Base-by-base conservation (phyloP, 139 green algal genomes). In the Chlorella sp. region DNA sequence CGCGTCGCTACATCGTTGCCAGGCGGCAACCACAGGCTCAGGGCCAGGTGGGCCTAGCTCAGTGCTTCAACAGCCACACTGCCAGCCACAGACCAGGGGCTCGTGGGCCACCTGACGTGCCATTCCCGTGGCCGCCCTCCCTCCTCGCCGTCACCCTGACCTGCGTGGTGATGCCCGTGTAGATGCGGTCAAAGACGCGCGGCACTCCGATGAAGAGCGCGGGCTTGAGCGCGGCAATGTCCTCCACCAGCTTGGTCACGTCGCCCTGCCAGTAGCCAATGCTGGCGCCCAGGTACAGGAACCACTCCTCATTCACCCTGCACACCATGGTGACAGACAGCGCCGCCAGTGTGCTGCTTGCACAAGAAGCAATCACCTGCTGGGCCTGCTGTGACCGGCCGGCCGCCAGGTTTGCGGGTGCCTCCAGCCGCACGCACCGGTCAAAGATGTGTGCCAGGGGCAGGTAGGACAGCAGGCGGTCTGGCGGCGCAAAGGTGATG, bases 151-250 rank as follows among this genome's bases (percentile, higher is more conserved):
- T 17, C 5, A 49, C 17, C 5, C 71, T 59, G 69, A 91, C 79
- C 78, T 91, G 82, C 33, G 36, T 33, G 59, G 86, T 85, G 36
- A 93, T 87, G 60, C 89, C 81, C 3, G 75, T 67, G 83, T 97
- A 97, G 82, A 99, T 97, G 77, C 93, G 86, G 79, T 99, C 95
- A 80, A 95, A 98, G 20, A 99, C 92, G 50, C 95, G 87, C 0
- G 95, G 95, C 75, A 98, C 95, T 30, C 94, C 95, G 62, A 89
- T 77, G 80, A 99, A 98, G 2, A 97, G 62, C 33, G 92, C 95
- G 31, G 95, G 95, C 74, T 90, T 88, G 63, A 97, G 83, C 24
- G 81, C 83, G n/a, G 33, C 83, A 35, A 97, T 86, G 78, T 97
- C 93, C 24, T 95, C 88, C 63, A 94, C 76, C 30, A 97, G 85